These are phyloP conservation scores for Neophaeococcomyces mojaviensis DNA, from an alignment of 2,329 filamentous ascomycete genomes.

Conservation along the genomic window DNA sequence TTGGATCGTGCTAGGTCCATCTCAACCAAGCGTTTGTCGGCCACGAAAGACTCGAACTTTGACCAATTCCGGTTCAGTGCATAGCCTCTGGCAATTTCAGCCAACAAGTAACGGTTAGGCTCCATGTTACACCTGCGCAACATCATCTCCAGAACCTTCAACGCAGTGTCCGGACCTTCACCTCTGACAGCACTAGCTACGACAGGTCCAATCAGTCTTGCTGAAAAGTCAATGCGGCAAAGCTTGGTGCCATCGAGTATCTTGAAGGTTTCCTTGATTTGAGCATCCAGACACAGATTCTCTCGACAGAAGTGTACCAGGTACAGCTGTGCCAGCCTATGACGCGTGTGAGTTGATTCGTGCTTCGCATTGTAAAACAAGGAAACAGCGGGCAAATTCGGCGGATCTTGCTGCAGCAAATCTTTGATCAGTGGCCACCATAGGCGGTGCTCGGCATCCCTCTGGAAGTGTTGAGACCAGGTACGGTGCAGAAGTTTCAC, in stretches of 20 bases:
- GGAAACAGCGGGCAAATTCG: neutral
- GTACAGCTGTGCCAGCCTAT: neutral
- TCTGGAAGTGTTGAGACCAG: neutral
- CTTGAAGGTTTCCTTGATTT: too few relatives aligned
- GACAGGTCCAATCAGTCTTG: too few relatives aligned
- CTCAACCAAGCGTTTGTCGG: neutral
- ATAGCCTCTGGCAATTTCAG: conserved; percentile 4
- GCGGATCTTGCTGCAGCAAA: conserved; percentile 1
- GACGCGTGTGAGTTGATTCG: neutral
- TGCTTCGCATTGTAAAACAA: neutral
- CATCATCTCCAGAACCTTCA: neutral
- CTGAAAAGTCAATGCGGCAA: too few relatives aligned
- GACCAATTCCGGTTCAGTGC: conserved; percentile 1
- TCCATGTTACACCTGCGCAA: neutral
- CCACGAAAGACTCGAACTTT: neutral
- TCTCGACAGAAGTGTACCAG: conserved; percentile 1
- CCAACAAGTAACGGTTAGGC: neutral
- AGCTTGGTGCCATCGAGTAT: too few relatives aligned
- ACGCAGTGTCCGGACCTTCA: neutral
- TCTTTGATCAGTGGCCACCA: neutral
- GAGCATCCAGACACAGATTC: too few relatives aligned
- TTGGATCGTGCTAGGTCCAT: neutral
- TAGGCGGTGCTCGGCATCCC: neutral
- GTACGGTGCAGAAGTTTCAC: neutral
- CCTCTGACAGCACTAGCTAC: too few relatives aligned